These are phyloP conservation scores for Polychytrium aggregatum DNA, from an alignment of 192 early-diverging fungal genomes.

Conservation along the genomic window DNA sequence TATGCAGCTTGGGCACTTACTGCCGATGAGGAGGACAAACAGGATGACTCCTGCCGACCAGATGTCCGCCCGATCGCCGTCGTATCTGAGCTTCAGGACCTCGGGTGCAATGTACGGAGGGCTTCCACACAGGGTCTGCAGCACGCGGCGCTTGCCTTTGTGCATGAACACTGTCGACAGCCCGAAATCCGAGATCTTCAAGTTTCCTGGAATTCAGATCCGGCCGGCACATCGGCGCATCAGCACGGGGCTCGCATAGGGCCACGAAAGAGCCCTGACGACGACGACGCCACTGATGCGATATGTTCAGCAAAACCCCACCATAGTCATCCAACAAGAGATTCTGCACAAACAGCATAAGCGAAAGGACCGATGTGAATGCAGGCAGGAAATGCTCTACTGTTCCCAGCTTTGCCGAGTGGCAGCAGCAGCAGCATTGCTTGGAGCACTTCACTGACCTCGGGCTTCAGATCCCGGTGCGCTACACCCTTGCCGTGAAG, in stretches of 20 bases:
- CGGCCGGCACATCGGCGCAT: too few relatives aligned
- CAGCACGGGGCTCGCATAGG: too few relatives aligned
- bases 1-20: constrained; percentile 18
- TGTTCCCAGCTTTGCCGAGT: too few relatives aligned
- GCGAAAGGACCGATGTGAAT: too few relatives aligned
- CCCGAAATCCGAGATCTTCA: constrained; percentile 67
- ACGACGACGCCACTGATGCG: too few relatives aligned
- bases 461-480: constrained; percentile 73
- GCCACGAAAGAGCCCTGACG: too few relatives aligned
- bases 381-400: too few relatives aligned
- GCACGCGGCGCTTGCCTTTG: constrained; percentile 34
- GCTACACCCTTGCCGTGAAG: constrained; percentile 37
- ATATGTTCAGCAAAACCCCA: too few relatives aligned
- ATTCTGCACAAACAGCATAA: constrained; percentile 32
- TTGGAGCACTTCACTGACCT: too few relatives aligned
- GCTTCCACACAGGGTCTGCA: constrained; percentile 60
- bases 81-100: constrained; percentile 42
- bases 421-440: too few relatives aligned
- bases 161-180: constrained; percentile 53
- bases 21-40: constrained; percentile 57
- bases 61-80: constrained; percentile 52
- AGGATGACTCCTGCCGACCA: constrained; percentile 64
- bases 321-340: constrained; percentile 37
- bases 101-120: constrained; percentile 56
- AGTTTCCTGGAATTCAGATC: constrained; percentile 31